Base-by-base conservation (phyloP, 208 protist species). In the Crithidia sp. region DNA sequence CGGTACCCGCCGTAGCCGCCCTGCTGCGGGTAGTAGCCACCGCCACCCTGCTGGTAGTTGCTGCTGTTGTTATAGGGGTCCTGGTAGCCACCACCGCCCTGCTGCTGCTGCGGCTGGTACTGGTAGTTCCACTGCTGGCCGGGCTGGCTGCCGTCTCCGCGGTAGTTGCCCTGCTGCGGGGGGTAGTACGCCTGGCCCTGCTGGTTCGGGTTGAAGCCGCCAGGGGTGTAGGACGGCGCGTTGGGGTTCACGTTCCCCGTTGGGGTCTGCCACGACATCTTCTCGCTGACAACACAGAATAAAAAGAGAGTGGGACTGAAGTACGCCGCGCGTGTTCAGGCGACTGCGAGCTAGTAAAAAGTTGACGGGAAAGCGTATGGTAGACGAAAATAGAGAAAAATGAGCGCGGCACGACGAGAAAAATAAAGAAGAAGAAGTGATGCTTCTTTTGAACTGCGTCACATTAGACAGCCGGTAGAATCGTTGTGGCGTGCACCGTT, bases 201-300 rank as follows among this genome's bases (percentile, higher is more conserved):
- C 63, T 79, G 72, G 17, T 59, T 65, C 16, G 52, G 66, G 56
- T 84, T 76, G 59, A 61, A 74, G 53, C 50, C 59, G 4, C 66
- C 54, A 2, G 77, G 64, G 1, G 61, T 77, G 61, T 74, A 79
- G 47, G 74, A 70, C n/a, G 67, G 67, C 13, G 67, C 79, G 72
- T 80, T 88, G 61, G 74, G 69, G 76, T 86, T 87, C 59, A 88
- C 81, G 65, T 84, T 86, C 4, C 87, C 89, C 36, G 74, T 76
- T 14, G 87, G 87, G 58, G 90, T 88, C 63, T 90, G 80, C 90
- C 87, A 94, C 37, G 90, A 87, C 90, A 95, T 95, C 19, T 44
- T 28, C 1, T 28, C 28, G 28, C 28, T 28, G 28, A 28, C 0
- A 0, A 28, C 28, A 28, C 0, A 28, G 1, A 28, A 28, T 28